These are phyloP conservation scores for Biscogniauxia sp. DNA, from an alignment of 2,329 filamentous ascomycete species.

Conservation along the genomic window DNA sequence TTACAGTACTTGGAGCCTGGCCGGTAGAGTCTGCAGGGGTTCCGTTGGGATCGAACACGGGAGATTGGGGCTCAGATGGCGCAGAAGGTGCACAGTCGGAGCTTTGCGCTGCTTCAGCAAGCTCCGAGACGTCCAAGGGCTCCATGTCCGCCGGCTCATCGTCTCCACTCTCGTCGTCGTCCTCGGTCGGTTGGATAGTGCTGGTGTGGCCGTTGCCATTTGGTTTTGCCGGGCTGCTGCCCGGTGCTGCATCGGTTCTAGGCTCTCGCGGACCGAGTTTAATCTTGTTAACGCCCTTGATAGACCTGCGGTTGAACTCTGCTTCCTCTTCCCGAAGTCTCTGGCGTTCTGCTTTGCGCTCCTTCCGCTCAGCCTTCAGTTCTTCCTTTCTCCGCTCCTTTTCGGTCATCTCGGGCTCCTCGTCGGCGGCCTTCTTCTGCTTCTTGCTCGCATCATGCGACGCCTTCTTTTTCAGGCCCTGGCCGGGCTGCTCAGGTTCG, in stretches of 20 bases:
- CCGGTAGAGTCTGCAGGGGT: constrained; percentile 39
- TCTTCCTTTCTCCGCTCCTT: constrained; percentile 47
- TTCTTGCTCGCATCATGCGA: constrained; percentile 39
- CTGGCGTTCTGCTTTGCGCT: constrained; percentile 40
- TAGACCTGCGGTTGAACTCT: constrained; percentile 39
- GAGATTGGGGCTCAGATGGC: constrained; percentile 55
- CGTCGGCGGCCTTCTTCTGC: constrained; percentile 50
- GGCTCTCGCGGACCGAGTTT: constrained; percentile 33
- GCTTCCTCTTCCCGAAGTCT: constrained; percentile 37
- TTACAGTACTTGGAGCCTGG: constrained; percentile 57
- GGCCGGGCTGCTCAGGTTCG: constrained; percentile 58
- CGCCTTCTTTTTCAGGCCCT: constrained; percentile 57
- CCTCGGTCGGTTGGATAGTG: constrained; percentile 29
- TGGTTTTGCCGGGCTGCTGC: constrained; percentile 10
- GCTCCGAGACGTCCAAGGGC: constrained; percentile 45
- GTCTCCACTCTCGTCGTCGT: constrained; percentile 24
- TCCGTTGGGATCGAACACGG: constrained; percentile 56
- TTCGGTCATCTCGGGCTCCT: constrained; percentile 34
- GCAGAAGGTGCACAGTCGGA: constrained; percentile 32
- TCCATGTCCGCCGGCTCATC: constrained; percentile 34
- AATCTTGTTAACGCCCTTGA: constrained; percentile 37
- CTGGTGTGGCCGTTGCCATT: constrained; percentile 18
- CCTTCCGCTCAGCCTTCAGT: constrained; percentile 49
- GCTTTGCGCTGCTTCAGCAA: constrained; percentile 44
- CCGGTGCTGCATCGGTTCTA: constrained; percentile 19